These are phyloP conservation scores for Tulasnella sp. DNA, from an alignment of 768 basidiomycete species.

Conservation along the genomic window DNA sequence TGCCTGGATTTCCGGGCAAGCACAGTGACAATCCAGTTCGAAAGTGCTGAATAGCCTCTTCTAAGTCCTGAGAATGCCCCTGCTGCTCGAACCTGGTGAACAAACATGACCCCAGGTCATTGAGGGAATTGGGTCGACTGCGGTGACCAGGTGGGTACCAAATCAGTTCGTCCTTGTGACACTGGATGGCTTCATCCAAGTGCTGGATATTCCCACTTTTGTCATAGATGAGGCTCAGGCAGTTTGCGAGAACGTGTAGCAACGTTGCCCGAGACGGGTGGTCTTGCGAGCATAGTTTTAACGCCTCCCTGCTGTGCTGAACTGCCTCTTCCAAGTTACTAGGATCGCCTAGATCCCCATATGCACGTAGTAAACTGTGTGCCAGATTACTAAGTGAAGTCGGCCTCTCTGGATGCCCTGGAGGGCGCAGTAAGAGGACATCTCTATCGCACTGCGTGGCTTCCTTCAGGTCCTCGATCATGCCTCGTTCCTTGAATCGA, in stretches of 20 bases:
- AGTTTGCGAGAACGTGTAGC: neutral
- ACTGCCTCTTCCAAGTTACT: neutral
- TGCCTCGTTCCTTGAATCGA: neutral
- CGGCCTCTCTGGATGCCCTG: neutral
- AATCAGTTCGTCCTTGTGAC: too few species aligned
- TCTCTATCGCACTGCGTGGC: neutral
- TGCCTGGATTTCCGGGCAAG: too few species aligned
- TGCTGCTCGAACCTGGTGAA: too few species aligned
- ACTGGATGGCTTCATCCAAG: too few species aligned
- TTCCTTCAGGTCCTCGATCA: neutral
- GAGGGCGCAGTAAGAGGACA: neutral
- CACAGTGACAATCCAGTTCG: too few species aligned
- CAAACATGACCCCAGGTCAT: too few species aligned
- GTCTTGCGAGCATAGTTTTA: neutral
- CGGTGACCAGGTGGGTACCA: too few species aligned
- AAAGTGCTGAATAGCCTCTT: too few species aligned
- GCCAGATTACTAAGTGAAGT: neutral
- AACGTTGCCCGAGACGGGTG: too few species aligned
- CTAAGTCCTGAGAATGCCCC: too few species aligned
- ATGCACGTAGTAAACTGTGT: neutral
- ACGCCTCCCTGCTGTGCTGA: neutral
- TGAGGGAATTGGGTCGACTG: too few species aligned
- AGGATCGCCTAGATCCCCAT: neutral
- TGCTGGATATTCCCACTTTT: neutral
- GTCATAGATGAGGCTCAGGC: neutral